Evolutionary conservation across 139 green algal species (phyloP).

Genomic region (Micractinium conductrix): DNA sequence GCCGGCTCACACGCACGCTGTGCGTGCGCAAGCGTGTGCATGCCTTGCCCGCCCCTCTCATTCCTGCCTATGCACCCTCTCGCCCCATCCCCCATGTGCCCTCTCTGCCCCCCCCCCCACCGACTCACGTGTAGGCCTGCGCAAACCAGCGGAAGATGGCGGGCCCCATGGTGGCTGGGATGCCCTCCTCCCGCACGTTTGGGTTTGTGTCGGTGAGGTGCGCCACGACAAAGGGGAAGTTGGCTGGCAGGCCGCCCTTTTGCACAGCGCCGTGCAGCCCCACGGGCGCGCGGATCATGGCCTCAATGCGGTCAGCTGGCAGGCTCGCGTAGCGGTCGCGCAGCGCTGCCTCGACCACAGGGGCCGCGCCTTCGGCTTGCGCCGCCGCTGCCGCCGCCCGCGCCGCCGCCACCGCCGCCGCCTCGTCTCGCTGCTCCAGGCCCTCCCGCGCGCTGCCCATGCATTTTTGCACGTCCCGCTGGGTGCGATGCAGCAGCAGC

Average conservation of each 20-base stretch:
- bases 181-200: constrained; percentile 8
- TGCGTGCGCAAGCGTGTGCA: too few relatives aligned
- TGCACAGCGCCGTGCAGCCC: constrained; percentile 13
- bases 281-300: constrained; percentile 5
- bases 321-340: not conserved
- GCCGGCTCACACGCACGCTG: too few relatives aligned
- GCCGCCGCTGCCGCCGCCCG: not conserved
- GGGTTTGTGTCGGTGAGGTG: constrained; percentile 28
- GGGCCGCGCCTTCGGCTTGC: not conserved
- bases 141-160: constrained; percentile 27
- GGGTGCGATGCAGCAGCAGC: constrained; percentile 3
- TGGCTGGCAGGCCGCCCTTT: constrained; percentile 27
- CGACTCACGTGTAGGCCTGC: constrained; percentile 8
- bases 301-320: not conserved
- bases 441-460: not conserved
- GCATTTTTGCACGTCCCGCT: not conserved
- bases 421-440: not conserved
- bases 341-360: not conserved
- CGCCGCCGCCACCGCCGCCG: not conserved
- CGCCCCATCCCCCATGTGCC: not conserved
- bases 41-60: too few relatives aligned
- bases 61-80: too few relatives aligned
- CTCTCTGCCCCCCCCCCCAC: not conserved
- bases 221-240: constrained; percentile 13
- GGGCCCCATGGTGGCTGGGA: constrained; percentile 16